Conservation (phyloP, 2,329 filamentous ascomycete species). For the Delphinella strobiligena region DNA sequence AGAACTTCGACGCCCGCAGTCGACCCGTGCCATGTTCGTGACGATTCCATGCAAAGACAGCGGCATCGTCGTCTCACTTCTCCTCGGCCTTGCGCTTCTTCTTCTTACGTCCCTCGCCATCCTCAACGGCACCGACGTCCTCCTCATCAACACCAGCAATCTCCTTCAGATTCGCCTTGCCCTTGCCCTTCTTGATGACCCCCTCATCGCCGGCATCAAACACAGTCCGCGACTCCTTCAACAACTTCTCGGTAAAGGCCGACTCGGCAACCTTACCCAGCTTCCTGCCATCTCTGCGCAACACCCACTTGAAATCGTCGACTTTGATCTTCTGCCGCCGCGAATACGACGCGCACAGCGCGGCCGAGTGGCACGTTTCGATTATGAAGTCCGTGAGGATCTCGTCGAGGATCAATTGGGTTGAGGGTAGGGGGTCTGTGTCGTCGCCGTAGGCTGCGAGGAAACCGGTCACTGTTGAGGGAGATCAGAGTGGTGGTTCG, state of each 20-base stretch:
- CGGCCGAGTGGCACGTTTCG: slow-evolving; percentile 82
- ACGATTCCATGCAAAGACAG: no score
- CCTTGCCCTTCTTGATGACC: slow-evolving; percentile 39
- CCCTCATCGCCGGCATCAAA: slow-evolving; percentile 57
- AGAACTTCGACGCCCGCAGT: no score
- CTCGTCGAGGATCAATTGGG: slow-evolving; percentile 79
- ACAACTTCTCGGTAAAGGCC: slow-evolving; percentile 73
- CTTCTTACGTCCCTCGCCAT: slow-evolving; percentile 20
- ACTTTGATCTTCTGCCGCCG: slow-evolving; percentile 95
- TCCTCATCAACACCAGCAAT: slow-evolving; percentile 50
- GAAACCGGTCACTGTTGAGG: slow-evolving; percentile 27
- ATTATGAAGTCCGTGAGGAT: slow-evolving; percentile 95
- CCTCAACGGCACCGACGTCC: slow-evolving; percentile 48
- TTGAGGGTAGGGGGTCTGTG: slow-evolving; percentile 65
- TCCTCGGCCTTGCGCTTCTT: slow-evolving; percentile 18
- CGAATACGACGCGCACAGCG: slow-evolving; percentile 71
- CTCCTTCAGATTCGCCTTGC: slow-evolving; percentile 42
- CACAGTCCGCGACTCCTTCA: slow-evolving; percentile 71
- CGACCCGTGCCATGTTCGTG: no score
- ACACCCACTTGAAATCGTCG: slow-evolving; percentile 92
- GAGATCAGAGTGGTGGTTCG: slow-evolving; percentile 44
- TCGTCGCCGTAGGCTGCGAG: slow-evolving; percentile 60
- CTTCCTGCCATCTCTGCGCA: slow-evolving; percentile 73
- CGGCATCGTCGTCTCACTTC: no score
- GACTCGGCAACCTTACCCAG: slow-evolving; percentile 83